Evolutionary conservation across 352 stramenopile species (phyloP).

Genomic region (Pythium aristosporum): DNA sequence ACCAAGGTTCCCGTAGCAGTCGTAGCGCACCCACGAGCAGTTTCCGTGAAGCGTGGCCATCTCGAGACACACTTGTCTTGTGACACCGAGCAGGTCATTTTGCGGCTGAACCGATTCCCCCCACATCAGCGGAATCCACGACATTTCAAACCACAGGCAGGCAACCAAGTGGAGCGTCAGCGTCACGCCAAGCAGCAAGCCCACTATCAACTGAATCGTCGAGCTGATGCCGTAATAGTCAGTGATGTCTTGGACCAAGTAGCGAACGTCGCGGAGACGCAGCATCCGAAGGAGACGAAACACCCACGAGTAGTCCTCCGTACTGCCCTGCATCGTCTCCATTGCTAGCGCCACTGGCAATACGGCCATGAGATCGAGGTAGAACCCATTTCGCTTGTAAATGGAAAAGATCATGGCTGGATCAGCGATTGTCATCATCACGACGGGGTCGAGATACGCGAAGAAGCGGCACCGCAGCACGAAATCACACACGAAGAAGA

Average conservation of each 20-base stretch:
- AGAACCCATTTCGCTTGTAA: slow-evolving; percentile 61
- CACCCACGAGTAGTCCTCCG: slow-evolving; percentile 37
- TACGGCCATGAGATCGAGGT: slow-evolving; percentile 46
- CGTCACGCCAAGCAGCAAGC: slow-evolving; percentile 48
- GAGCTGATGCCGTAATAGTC: slow-evolving; percentile 68
- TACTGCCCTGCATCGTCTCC: slow-evolving; percentile 33
- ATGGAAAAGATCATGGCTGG: slow-evolving; percentile 53
- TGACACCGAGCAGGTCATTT: slow-evolving; percentile 23
- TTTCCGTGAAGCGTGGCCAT: slow-evolving; percentile 56
- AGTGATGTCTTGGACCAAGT: slow-evolving; percentile 48
- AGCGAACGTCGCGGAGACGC: slow-evolving; percentile 39
- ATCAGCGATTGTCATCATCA: slow-evolving; percentile 57
- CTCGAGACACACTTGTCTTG: slow-evolving; percentile 41
- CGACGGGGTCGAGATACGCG: slow-evolving; percentile 54
- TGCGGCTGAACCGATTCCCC: neutral
- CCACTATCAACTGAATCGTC: slow-evolving; percentile 47
- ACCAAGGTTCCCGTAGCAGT: slow-evolving; percentile 68
- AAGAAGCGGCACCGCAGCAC: slow-evolving; percentile 50
- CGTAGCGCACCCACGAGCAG: slow-evolving; percentile 68
- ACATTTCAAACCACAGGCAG: slow-evolving; percentile 75
- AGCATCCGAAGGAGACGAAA: slow-evolving; percentile 52
- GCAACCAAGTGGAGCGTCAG: slow-evolving; percentile 61
- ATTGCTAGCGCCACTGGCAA: slow-evolving; percentile 47
- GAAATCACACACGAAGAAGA: slow-evolving; percentile 55
- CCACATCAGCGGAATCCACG: slow-evolving; percentile 36